These are phyloP conservation scores for Tephrocybe sp. DNA, from an alignment of 768 basidiomycete species.

Conservation along the genomic window DNA sequence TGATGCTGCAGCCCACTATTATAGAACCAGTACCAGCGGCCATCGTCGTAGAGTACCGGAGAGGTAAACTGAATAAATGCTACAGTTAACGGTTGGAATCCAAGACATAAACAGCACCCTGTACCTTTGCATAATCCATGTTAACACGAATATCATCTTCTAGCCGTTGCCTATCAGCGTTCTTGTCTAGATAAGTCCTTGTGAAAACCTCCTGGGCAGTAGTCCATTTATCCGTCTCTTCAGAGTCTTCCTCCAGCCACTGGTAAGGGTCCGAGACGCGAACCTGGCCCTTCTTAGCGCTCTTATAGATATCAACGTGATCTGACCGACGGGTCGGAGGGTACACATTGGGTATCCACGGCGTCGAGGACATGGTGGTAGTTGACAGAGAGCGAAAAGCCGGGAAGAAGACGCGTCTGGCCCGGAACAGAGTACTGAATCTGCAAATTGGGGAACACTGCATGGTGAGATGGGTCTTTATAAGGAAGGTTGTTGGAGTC, in stretches of 20 bases:
- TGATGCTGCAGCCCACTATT: conserved; percentile 80
- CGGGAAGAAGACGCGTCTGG: conserved; percentile 23
- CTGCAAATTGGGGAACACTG: conserved; percentile 18
- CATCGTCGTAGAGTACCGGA: conserved; percentile 61
- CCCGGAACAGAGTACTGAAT: conserved; percentile 9
- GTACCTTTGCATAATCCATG: conserved; percentile 44
- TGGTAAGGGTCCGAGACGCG: conserved; percentile 69
- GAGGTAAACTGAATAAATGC: conserved; percentile 52
- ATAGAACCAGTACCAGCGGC: conserved; percentile 79
- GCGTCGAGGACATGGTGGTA: conserved; percentile 36
- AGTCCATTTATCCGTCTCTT: conserved; percentile 68
- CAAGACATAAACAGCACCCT: not conserved
- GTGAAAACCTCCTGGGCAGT: conserved; percentile 61
- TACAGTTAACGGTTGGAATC: not conserved
- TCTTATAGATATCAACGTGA: conserved; percentile 69
- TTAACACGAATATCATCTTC: conserved; percentile 55
- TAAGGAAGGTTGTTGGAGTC: conserved; percentile 14
- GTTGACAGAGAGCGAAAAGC: conserved; percentile 24
- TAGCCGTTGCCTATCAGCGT: conserved; percentile 55
- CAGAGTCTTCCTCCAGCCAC: conserved; percentile 67
- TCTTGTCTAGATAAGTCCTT: conserved; percentile 59
- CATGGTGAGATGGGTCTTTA: conserved; percentile 22
- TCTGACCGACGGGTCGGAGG: conserved; percentile 66
- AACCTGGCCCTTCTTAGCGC: conserved; percentile 59
- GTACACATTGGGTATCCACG: conserved; percentile 60